Evolutionary conservation across 257 asterid genomes (phyloP).

Genomic region (Linaria vulgaris): DNA sequence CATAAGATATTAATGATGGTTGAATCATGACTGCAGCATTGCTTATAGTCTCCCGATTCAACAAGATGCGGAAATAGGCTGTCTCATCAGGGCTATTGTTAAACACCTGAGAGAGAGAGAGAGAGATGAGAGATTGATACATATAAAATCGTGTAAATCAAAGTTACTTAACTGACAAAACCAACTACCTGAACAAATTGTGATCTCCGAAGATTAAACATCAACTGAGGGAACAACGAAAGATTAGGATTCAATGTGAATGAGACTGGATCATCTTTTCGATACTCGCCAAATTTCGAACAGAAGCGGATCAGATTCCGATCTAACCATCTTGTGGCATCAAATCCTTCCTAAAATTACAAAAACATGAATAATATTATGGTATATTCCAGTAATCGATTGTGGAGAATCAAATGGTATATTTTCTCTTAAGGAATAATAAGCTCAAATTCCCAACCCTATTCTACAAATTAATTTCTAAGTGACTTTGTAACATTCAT

Average conservation of each 20-base stretch:
- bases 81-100: slow-evolving; percentile 99
- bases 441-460: not conserved
- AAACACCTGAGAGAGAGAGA: slow-evolving; percentile 58
- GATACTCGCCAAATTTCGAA: slow-evolving; percentile 94
- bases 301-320: slow-evolving; percentile 92
- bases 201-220: slow-evolving; percentile 94
- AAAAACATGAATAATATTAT: slow-evolving; percentile 14
- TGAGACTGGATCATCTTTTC: slow-evolving; percentile 90
- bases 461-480: slow-evolving; percentile 11
- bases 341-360: slow-evolving; percentile 81
- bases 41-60: slow-evolving; percentile 88
- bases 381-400: not conserved
- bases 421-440: not conserved
- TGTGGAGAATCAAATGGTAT: not conserved
- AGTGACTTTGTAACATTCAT: slow-evolving; percentile 1
- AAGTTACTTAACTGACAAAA: slow-evolving; percentile 7
- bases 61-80: slow-evolving; percentile 91
- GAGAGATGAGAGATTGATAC: not conserved
- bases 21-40: slow-evolving; percentile 98
- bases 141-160: not conserved
- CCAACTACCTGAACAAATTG: slow-evolving; percentile 83
- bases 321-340: slow-evolving; percentile 94
- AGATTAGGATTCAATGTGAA: slow-evolving; percentile 77
- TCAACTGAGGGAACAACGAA: slow-evolving; percentile 93
- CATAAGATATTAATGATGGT: slow-evolving; percentile 82